These are phyloP conservation scores for Kazachstania sp. DNA, from an alignment of 1,139 yeast genomes.

Conservation along the genomic window DNA sequence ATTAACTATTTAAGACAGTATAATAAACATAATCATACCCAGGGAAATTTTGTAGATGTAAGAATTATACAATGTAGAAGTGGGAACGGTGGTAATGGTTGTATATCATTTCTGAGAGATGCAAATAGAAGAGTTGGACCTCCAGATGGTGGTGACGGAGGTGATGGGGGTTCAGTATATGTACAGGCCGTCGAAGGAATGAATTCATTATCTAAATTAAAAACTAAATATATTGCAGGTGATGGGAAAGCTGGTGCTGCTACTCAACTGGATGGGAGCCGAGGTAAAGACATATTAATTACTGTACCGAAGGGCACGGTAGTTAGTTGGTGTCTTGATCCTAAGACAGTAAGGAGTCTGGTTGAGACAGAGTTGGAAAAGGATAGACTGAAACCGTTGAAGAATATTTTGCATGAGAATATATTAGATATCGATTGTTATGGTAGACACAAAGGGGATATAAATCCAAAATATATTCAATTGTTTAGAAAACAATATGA, in stretches of 20 bases:
- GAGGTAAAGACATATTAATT: slow-evolving; percentile 68
- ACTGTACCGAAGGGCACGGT: slow-evolving; percentile 91
- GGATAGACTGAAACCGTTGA: slow-evolving; percentile 10
- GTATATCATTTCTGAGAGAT: slow-evolving; percentile 76
- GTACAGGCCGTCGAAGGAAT: slow-evolving; percentile 69
- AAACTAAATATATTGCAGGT: slow-evolving; percentile 59
- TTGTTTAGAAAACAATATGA: slow-evolving; percentile 47
- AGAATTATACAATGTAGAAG: slow-evolving; percentile 57
- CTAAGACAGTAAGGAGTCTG: slow-evolving; percentile 36
- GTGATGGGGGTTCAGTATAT: slow-evolving; percentile 81
- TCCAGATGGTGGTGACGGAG: slow-evolving; percentile 98
- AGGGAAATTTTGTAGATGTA: slow-evolving; percentile 47
- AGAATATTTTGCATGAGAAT: slow-evolving; percentile 14
- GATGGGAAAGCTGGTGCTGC: slow-evolving; percentile 67
- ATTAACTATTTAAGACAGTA: slow-evolving; percentile 26
- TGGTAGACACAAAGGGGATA: slow-evolving; percentile 19
- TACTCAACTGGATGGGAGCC: slow-evolving; percentile 73
- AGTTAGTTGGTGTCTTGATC: slow-evolving; percentile 79
- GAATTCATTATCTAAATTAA: slow-evolving; percentile 61
- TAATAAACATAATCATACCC: slow-evolving; percentile 35
- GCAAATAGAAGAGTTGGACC: slow-evolving; percentile 84
- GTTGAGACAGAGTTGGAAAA: slow-evolving; percentile 11
- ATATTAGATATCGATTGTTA: slow-evolving; percentile 20
- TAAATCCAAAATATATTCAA: slow-evolving; percentile 41
- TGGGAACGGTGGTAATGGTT: slow-evolving; percentile 87